These are phyloP conservation scores for Leptographium procerum DNA, from an alignment of 2,329 filamentous ascomycete species.

Conservation along the genomic window DNA sequence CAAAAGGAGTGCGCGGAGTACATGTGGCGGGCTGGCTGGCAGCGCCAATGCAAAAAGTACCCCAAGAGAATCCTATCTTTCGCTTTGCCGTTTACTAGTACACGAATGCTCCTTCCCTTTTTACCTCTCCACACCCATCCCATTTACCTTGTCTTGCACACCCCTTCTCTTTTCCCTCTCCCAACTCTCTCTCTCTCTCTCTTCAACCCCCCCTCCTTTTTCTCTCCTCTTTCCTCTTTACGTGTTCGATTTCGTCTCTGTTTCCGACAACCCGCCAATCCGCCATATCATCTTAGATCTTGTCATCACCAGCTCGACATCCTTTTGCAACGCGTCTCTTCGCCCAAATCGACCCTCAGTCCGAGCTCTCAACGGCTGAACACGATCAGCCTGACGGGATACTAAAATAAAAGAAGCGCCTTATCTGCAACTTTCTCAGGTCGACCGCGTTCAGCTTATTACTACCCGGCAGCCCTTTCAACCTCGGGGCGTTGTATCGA, in stretches of 20 bases:
- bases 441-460: neutral
- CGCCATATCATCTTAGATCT: neutral
- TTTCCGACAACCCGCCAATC: neutral
- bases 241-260: neutral
- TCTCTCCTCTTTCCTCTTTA: constrained; percentile 2
- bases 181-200: constrained; percentile 1
- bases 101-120: neutral
- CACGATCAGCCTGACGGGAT: neutral
- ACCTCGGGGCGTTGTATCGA: neutral
- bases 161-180: neutral
- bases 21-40: constrained; percentile 1
- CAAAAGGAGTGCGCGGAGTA: neutral
- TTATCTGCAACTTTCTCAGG: neutral
- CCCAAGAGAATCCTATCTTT: constrained; percentile 3
- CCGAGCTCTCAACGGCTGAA: neutral
- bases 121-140: constrained; percentile 3
- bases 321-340: too few relatives aligned
- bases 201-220: constrained; percentile 2
- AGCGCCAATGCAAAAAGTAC: constrained; percentile 9
- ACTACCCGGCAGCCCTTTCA: too few relatives aligned
- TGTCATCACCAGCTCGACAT: neutral
- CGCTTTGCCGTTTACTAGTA: neutral
- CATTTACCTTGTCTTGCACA: constrained; percentile 2
- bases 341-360: neutral
- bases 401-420: too few relatives aligned